A percentile compares a stretch with the other conserved stretches of the same genome.
These are phyloP conservation scores for Porpolomopsis calyptriformis DNA, from an alignment of 768 basidiomycete genomes.

Conservation along the genomic window DNA sequence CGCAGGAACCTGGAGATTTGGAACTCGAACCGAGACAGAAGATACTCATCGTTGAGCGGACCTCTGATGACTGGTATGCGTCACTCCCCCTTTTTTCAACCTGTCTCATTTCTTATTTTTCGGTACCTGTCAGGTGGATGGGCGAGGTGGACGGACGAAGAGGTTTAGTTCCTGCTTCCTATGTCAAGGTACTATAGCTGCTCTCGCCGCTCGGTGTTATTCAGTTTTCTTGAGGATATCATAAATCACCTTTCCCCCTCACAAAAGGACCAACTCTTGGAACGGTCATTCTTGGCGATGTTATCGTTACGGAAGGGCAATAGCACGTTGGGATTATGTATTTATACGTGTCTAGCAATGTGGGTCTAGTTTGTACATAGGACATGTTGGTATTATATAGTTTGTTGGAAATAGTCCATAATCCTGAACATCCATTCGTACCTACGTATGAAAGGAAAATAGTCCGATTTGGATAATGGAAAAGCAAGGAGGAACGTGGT, in stretches of 20 bases:
- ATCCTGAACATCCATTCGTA: background rate
- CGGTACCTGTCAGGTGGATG: slow-evolving; percentile 44
- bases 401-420: background rate
- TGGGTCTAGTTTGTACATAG: background rate
- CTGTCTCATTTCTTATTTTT: background rate
- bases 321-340: background rate
- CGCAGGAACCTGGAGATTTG: slow-evolving; percentile 62
- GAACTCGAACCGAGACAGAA: slow-evolving; percentile 43
- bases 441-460: background rate
- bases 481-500: background rate
- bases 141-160: slow-evolving; percentile 47
- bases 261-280: too few relatives aligned
- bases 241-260: background rate
- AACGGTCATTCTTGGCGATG: background rate
- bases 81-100: slow-evolving; percentile 1
- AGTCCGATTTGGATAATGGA: background rate
- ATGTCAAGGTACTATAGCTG: slow-evolving; percentile 51
- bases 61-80: slow-evolving; percentile 67
- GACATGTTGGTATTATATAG: background rate
- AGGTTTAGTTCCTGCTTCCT: slow-evolving; percentile 59
- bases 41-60: slow-evolving; percentile 53
- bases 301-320: background rate
- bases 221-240: background rate
- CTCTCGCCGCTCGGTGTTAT: background rate
- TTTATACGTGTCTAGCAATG: background rate